Base-by-base conservation (phyloP, 1,284 basidiomycete genomes). In the Salmacisia buchloeana region DNA sequence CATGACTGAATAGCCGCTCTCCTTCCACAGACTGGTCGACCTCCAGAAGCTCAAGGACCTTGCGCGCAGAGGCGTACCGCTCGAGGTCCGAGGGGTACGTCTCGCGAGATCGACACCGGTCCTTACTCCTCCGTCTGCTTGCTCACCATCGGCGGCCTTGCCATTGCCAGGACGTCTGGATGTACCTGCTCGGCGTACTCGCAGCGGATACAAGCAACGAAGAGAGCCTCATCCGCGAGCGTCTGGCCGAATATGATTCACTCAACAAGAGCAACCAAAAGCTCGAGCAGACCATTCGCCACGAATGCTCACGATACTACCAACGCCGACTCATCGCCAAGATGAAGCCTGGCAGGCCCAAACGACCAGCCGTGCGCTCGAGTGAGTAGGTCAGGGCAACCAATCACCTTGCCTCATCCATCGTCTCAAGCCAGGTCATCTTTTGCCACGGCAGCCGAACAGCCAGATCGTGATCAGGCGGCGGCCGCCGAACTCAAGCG, bases 231-330 rank as follows among this genome's bases (percentile, higher is more conserved):
- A 45, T 29, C 31, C 39, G 54, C 25, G 43, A 52, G 35, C 39
- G 43, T 13, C 25, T 46, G 46, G 36, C 36, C 25, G 45, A 46
- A 31, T 79, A 79, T 58, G 77, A 79, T 41, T 63, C 65, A 9
- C 63, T 78, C 27, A 73, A 74, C 63, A 78, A 78, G 62, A 73
- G 70, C 46, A 69, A 74, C 18, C 70, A 74, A 1, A 61, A 63
- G 13, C 56, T 76, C 5, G 76, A 78, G 58, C 77, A 78, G 59
- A 64, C 73, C 12, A 69, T 78, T 5, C 64, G 76, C 18, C 68
- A 65, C 61, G 75, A 78, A 49, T 72, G 73, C 34, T 69, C 70
- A 34, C 63, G 76, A 36, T 78, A 78, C 64, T 78, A 75, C 45
- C 69, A 74, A 33, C 72, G 72, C 33, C 60, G 71, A n/a, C 59